Evolutionary conservation across 352 stramenopile species (phyloP).

Genomic region (Globisporangium rhizosaccharum): DNA sequence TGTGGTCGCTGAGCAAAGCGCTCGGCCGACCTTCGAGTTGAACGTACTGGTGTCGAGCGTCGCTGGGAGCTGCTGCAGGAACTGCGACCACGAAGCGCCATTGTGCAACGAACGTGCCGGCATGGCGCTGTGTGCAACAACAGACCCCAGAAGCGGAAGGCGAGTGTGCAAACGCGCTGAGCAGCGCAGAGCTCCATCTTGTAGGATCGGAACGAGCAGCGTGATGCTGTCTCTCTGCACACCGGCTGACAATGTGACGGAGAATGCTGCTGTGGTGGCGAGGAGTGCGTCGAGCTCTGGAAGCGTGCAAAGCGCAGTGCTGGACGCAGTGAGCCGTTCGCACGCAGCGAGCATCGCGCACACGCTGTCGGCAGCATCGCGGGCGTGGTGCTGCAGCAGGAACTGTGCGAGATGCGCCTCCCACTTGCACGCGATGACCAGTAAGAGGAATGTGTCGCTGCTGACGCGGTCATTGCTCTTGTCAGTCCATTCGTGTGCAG

Average conservation of each 20-base stretch:
- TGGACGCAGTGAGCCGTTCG: not conserved
- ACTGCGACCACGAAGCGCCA: not conserved
- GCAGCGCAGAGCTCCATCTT: not conserved
- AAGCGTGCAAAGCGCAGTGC: not conserved
- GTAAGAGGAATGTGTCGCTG: conserved; percentile 15
- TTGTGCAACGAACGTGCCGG: too few species aligned
- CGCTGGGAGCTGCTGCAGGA: not conserved
- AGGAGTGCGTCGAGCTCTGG: conserved; percentile 5
- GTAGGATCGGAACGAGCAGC: not conserved
- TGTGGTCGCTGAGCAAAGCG: not conserved
- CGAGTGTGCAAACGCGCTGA: not conserved
- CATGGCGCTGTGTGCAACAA: not conserved
- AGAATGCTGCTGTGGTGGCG: conserved; percentile 1
- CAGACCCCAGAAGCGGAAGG: not conserved
- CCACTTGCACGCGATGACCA: conserved; percentile 20
- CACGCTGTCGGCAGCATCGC: conserved; percentile 23
- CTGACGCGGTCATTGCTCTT: not conserved
- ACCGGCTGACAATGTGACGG: not conserved
- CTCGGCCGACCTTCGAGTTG: conserved; percentile 5
- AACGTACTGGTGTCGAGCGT: conserved; percentile 4
- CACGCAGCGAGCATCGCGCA: conserved; percentile 3
- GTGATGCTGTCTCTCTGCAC: not conserved
- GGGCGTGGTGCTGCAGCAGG: conserved; percentile 27
- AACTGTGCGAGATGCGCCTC: conserved; percentile 24
- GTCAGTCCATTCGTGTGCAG: conserved; percentile 14